Base-by-base conservation (phyloP, 129 eudicot species). In the Solidago caesia region DNA sequence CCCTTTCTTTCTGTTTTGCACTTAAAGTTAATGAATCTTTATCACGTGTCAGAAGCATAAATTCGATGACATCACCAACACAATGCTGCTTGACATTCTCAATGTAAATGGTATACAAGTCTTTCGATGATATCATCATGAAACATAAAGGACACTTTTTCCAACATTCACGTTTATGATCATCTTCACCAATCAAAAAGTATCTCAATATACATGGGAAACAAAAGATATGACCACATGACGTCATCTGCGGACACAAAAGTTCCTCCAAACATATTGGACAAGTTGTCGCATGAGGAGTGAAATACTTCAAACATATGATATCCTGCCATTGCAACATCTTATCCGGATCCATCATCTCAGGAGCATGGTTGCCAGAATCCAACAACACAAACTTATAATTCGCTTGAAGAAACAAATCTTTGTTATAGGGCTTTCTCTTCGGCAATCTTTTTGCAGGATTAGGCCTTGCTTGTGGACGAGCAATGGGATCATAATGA, bases 151-250 rank as follows among this genome's bases (percentile, higher is more conserved):
- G 98, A 67, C 98, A 94, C 74, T 90, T 94, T 73, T 85, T 94
- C 86, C 85, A 86, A 77, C 84, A 82, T 69, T 91, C 96, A 63
- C 67, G 84, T 71, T 83, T 90, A 71, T 77, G 79, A 64, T 93
- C 90, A 77, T 85, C 91, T 75, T 82, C 93, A 14, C 79, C 91
- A 48, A 85, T 76, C 4, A 85, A 73, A 64, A 94, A 88, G 79
- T 94, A 94, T 65, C 87, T 87, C 81, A 94, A 81, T 75, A 94
- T 88, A 81, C 98, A 94, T 0, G 98, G 96, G 79, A 88, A 94
- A 80, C 98, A 94, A 60, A 88, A 94, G 67, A 94, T 90, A 77
- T 94, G 97, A 45, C 98, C 98, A 79, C 98, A 94, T 4, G 93
- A 84, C 16, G 98, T 94, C 83, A 94, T 88, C 77, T 94, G 98